These are phyloP conservation scores for Hyphopichia buzzinii DNA, from an alignment of 1,139 yeast species.

Conservation along the genomic window DNA sequence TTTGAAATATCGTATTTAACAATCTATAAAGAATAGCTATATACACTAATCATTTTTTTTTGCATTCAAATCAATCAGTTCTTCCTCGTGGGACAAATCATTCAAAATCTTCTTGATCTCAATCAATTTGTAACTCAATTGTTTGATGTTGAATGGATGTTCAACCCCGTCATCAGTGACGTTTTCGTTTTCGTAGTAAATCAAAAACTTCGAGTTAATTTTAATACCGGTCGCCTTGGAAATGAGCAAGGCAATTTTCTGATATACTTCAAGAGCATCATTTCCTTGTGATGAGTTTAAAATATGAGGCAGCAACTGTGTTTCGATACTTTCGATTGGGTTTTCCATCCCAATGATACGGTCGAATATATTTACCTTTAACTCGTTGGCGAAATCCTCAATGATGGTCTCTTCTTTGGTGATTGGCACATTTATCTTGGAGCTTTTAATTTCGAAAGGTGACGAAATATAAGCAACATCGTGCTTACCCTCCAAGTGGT, in stretches of 20 bases:
- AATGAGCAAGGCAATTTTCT: constrained; percentile 32
- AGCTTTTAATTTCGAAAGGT: constrained; percentile 64
- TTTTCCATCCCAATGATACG: constrained; percentile 18
- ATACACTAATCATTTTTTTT: constrained; percentile 16
- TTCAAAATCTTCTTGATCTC: constrained; percentile 42
- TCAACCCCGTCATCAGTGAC: constrained; percentile 5
- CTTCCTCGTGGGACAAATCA: constrained; percentile 34
- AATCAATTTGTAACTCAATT: constrained; percentile 41
- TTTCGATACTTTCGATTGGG: constrained; percentile 23
- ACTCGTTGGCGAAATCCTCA: constrained; percentile 28
- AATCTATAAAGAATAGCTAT: too few relatives aligned
- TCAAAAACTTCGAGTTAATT: constrained; percentile 38
- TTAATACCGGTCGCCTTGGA: constrained; percentile 38
- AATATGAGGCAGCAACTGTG: constrained; percentile 5
- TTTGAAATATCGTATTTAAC: too few relatives aligned
- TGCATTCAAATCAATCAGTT: constrained; percentile 12
- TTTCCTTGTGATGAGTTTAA: constrained; percentile 7
- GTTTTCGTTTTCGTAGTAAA: constrained; percentile 28
- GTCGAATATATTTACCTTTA: constrained; percentile 32
- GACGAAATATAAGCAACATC: constrained; percentile 65
- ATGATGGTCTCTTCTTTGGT: constrained; percentile 14
- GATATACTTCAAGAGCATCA: constrained; percentile 32
- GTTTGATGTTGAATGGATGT: constrained; percentile 27
- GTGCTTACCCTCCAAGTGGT: constrained; percentile 69
- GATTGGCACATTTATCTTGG: constrained; percentile 38